phyloP scores from a whole-genome alignment of 2,329 filamentous ascomycete genomes.

The Plenodomus lindquistii region DNA sequence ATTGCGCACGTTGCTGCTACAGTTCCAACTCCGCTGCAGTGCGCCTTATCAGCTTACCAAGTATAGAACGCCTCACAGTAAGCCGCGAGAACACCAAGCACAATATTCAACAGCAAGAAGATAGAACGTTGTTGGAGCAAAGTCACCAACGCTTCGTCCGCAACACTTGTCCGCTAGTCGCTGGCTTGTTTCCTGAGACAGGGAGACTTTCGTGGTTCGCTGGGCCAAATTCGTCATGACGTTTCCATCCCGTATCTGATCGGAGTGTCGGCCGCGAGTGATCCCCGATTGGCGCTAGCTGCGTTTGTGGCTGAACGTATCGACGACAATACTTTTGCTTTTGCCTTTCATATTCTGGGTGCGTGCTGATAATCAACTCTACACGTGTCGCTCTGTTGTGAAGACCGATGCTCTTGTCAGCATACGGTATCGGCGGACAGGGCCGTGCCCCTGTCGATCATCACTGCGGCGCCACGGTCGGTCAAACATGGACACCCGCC shows the following conservation, averaged over 20 bases:
- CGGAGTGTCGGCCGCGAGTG: neutral
- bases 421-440: neutral
- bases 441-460: neutral
- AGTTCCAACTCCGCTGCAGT: constrained; percentile 12
- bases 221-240: constrained; percentile 15
- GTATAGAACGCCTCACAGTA: constrained; percentile 11
- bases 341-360: too few relatives aligned
- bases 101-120: neutral
- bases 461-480: neutral
- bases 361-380: too few relatives aligned
- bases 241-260: constrained; percentile 9
- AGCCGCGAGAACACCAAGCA: constrained; percentile 1
- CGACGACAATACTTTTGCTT: too few relatives aligned
- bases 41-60: constrained; percentile 27
- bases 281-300: neutral
- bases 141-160: constrained; percentile 9
- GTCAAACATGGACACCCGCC: neutral
- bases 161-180: constrained; percentile 20
- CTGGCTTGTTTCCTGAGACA: constrained; percentile 1
- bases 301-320: neutral
- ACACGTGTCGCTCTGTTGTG: too few relatives aligned
- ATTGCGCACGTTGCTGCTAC: constrained; percentile 6
- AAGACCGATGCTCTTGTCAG: neutral
- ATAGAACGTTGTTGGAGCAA: neutral
- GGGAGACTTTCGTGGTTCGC: constrained; percentile 8